These are phyloP conservation scores for Penicillium pulvis DNA, from an alignment of 495 filamentous ascomycete genomes.

Conservation along the genomic window DNA sequence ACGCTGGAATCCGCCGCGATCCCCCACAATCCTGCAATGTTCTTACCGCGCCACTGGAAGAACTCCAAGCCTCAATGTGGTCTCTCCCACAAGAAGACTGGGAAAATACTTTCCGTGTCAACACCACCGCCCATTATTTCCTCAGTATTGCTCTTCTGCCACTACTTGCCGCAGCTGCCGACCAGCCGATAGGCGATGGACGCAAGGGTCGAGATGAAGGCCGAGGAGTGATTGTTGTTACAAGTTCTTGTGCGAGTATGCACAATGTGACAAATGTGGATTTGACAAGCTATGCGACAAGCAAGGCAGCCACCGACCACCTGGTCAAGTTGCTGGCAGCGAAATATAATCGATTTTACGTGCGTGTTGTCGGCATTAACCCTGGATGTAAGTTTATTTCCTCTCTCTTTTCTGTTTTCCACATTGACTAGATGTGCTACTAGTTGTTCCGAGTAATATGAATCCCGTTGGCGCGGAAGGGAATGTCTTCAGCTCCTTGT, in stretches of 20 bases:
- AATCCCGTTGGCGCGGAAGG: constrained; percentile 46
- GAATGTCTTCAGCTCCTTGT: constrained; percentile 45
- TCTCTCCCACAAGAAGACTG: constrained; percentile 41
- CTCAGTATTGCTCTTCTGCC: constrained; percentile 44
- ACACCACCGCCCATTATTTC: constrained; percentile 49
- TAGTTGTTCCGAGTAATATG: constrained; percentile 51
- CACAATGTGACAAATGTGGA: constrained; percentile 52
- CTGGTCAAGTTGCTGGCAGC: constrained; percentile 43
- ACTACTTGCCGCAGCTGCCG: constrained; percentile 36
- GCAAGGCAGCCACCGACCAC: constrained; percentile 50
- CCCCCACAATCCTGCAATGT: constrained; percentile 42
- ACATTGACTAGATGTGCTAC: neutral
- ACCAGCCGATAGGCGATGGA: constrained; percentile 5
- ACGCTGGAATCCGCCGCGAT: constrained; percentile 48
- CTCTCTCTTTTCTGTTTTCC: no score
- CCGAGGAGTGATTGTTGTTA: constrained; percentile 43
- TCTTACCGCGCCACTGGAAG: constrained; percentile 32
- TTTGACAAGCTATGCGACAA: constrained; percentile 46
- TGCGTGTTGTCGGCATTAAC: constrained; percentile 47
- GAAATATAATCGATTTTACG: constrained; percentile 46
- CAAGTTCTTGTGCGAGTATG: constrained; percentile 49
- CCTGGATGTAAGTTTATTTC: constrained; percentile 42
- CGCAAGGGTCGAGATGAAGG: constrained; percentile 35
- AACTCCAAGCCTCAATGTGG: constrained; percentile 47
- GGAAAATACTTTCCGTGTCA: constrained; percentile 42